Base-by-base conservation (phyloP, 441 rosid species). In the Populus hybrid region DNA sequence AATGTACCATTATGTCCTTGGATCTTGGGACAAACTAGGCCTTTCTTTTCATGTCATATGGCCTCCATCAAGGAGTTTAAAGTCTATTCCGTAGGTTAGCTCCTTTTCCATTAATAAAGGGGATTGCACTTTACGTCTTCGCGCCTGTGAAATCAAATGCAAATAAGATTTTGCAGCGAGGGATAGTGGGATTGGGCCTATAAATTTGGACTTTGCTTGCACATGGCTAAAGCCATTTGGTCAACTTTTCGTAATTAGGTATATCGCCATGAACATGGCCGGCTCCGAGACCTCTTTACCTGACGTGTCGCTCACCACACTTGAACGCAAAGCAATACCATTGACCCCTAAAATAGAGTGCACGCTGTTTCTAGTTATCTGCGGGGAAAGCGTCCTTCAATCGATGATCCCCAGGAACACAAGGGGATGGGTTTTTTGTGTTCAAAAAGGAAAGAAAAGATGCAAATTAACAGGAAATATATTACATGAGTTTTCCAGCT, bases 201-300 rank as follows among this genome's bases (percentile, higher is more conserved):
- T 30, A 30, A 30, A 3, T 30, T 30, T 3, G 32, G 32, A 4
- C 32, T 30, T 30, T 30, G 32, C 32, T 30, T 30, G 32, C 32
- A 30, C 32, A 30, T 30, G 32, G 32, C 80, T 57, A 6, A 24
- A 71, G 73, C 46, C 1, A 53, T 21, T 21, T 16, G 76, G 83
- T 83, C 85, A 85, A 80, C 70, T 69, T 74, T 79, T 63, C 18
- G 11, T 59, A 59, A 79, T 78, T 81, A 86, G 87, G 87, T 72
- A 75, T 8, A 21, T 74, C 78, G 28, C 75, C 82, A 78, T 32
- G 72, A 69, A 73, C 78, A 72, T 80, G 40, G 65, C 46, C 10
- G 11, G 67, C n/a, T 53, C 32, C 4, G 11, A 40, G 32, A n/a
- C 26, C 11, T 19, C 32, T 53, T 53, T 5, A 38, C 50, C 40